Conservation (phyloP, 2,329 filamentous ascomycete species). For the Pseudogymnoascus sp. region DNA sequence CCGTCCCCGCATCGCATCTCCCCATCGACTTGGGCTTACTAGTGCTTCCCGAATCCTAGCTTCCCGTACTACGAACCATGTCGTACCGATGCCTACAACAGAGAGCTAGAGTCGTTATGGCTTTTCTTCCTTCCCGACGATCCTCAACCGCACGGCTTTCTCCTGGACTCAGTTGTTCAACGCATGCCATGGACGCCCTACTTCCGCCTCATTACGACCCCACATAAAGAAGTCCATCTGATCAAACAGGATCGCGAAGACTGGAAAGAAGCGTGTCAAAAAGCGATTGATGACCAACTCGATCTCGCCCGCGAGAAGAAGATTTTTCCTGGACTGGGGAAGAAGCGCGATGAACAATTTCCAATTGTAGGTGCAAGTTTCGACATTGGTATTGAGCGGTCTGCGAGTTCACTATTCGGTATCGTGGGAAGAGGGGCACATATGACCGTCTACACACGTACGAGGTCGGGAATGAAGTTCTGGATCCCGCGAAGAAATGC, state of each 20-base stretch:
- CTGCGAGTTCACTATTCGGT: slow-evolving; percentile 55
- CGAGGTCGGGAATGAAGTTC: slow-evolving; percentile 44
- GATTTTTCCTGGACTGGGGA: not conserved
- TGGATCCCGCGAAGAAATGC: slow-evolving; percentile 63
- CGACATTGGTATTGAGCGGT: slow-evolving; percentile 42
- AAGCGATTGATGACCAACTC: slow-evolving; percentile 19
- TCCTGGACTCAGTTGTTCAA: slow-evolving; percentile 37
- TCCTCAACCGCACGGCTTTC: slow-evolving; percentile 40
- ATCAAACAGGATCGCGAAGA: not conserved
- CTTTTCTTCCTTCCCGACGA: slow-evolving; percentile 38
- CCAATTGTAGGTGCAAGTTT: not conserved
- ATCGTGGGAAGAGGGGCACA: slow-evolving; percentile 58
- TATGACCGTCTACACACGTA: slow-evolving; percentile 53
- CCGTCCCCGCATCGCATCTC: not conserved
- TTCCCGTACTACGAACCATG: slow-evolving; percentile 15
- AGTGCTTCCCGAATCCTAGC: not conserved
- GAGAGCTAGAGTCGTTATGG: slow-evolving; percentile 37
- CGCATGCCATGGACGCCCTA: slow-evolving; percentile 39
- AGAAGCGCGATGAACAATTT: not conserved
- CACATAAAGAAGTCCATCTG: not conserved
- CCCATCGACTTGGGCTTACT: not conserved
- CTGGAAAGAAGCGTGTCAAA: not conserved
- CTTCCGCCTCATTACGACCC: slow-evolving; percentile 27
- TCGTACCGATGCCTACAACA: slow-evolving; percentile 39
- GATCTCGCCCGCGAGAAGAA: not conserved